A percentile compares a stretch with the other conserved stretches of the same genome.
These are phyloP conservation scores for Nemania sp. DNA, from an alignment of 2,329 filamentous ascomycete species.

Conservation along the genomic window DNA sequence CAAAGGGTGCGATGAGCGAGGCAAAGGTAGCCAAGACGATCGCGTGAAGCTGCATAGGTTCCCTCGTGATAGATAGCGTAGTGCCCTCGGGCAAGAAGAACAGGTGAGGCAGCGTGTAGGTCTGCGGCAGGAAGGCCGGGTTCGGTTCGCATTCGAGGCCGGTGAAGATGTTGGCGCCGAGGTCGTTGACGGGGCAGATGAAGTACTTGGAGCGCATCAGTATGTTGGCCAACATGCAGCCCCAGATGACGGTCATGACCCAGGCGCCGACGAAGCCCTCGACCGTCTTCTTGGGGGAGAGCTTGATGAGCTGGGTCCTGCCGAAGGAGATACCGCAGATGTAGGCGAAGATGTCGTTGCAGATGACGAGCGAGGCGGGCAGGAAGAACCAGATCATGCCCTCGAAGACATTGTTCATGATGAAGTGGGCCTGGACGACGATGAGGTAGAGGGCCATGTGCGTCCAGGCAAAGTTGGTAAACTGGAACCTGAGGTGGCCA, in stretches of 20 bases:
- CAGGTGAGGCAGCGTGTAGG: conserved; percentile 57
- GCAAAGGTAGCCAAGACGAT: conserved; percentile 90
- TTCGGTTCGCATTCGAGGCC: conserved; percentile 90
- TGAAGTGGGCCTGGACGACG: conserved; percentile 96
- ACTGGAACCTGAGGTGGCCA: conserved; percentile 97
- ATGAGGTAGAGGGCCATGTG: conserved; percentile 99
- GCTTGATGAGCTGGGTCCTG: conserved; percentile 93
- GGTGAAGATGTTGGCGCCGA: conserved; percentile 90
- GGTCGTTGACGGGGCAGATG: conserved; percentile 95
- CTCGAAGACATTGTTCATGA: conserved; percentile 99
- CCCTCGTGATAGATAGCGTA: conserved; percentile 68
- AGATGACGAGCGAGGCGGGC: conserved; percentile 91
- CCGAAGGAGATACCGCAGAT: conserved; percentile 97
- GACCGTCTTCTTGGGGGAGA: conserved; percentile 98
- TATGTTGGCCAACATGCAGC: conserved; percentile 78
- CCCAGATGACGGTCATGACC: conserved; percentile 91
- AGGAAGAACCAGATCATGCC: conserved; percentile 99
- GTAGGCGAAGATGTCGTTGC: conserved; percentile 98
- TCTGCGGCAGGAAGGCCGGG: conserved; percentile 79
- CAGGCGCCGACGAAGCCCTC: conserved; percentile 97
- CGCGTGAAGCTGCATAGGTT: conserved; percentile 93
- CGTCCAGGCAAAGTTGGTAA: conserved; percentile 98
- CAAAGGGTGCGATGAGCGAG: conserved; percentile 94
- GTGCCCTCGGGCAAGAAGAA: conserved; percentile 56
- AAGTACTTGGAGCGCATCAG: conserved; percentile 95